A percentile compares a stretch with the other conserved stretches of the same genome.
These are phyloP conservation scores for Lactarius psammicola DNA, from an alignment of 768 basidiomycete species.

Conservation along the genomic window DNA sequence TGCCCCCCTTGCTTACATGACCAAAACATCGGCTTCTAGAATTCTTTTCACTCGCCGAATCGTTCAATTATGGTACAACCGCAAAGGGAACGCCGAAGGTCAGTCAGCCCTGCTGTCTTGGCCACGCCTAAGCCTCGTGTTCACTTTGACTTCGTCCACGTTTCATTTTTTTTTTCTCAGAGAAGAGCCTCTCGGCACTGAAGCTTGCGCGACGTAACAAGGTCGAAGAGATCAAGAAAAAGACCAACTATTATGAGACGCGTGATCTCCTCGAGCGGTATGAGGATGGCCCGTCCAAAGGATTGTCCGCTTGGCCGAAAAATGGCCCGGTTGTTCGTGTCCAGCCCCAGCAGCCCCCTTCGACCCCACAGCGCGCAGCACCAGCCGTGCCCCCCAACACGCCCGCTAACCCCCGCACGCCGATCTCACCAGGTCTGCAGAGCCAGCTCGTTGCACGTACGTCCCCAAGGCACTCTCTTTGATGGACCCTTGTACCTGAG, in stretches of 20 bases:
- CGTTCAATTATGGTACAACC: conserved; percentile 79
- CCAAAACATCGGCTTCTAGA: conserved; percentile 35
- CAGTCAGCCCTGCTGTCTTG: conserved; percentile 27
- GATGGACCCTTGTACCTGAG: background rate
- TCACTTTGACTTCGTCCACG: background rate
- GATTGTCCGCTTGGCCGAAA: conserved; percentile 37
- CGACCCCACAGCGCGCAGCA: conserved; percentile 30
- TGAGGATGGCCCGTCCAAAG: conserved; percentile 53
- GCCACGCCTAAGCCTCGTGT: conserved; percentile 15
- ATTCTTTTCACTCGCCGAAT: conserved; percentile 77
- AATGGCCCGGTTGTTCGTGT: conserved; percentile 38
- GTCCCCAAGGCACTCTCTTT: conserved; percentile 25
- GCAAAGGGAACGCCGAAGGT: conserved; percentile 83
- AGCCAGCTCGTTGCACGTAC: conserved; percentile 41
- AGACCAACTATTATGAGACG: conserved; percentile 93
- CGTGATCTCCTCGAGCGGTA: conserved; percentile 88
- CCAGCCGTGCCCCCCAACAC: conserved; percentile 33
- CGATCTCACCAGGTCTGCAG: conserved; percentile 33
- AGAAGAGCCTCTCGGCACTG: conserved; percentile 71
- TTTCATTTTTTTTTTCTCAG: conserved; percentile 41
- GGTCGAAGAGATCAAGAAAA: conserved; percentile 96
- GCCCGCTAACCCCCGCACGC: conserved; percentile 20
- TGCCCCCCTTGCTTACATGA: background rate
- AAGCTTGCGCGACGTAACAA: conserved; percentile 78
- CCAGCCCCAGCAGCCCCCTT: conserved; percentile 33